These are phyloP conservation scores for Viridothelium virens DNA, from an alignment of 495 filamentous ascomycete genomes.

Conservation along the genomic window DNA sequence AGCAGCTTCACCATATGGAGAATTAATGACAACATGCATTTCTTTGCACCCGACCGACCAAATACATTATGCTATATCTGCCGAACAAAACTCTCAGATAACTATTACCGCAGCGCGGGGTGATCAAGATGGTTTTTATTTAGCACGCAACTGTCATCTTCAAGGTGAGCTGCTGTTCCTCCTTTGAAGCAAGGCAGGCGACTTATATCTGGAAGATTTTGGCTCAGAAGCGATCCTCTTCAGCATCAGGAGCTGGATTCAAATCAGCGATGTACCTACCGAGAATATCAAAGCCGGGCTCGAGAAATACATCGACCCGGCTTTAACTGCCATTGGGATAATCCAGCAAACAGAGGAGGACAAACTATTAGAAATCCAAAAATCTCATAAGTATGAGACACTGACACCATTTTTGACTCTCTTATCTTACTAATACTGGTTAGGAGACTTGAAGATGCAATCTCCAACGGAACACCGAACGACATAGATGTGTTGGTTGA, in stretches of 20 bases:
- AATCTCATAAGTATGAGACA: neutral
- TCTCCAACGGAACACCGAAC: neutral
- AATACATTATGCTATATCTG: constrained; percentile 13
- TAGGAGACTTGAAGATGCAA: neutral
- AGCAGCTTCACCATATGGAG: constrained; percentile 8
- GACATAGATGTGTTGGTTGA: neutral
- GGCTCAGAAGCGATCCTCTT: constrained; percentile 9
- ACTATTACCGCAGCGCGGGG: neutral
- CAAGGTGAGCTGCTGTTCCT: neutral
- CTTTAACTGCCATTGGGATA: neutral
- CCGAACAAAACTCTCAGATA: neutral
- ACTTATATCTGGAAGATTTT: neutral
- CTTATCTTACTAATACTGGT: neutral
- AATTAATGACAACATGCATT: constrained; percentile 15
- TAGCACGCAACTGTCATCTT: neutral
- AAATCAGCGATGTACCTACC: neutral
- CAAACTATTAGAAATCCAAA: neutral
- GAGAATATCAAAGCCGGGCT: neutral
- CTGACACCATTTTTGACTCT: neutral
- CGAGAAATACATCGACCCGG: neutral
- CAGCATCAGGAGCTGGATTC: constrained; percentile 7
- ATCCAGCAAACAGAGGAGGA: neutral
- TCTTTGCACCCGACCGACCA: constrained; percentile 14
- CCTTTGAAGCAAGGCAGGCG: neutral
- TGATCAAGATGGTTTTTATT: neutral